Evolutionary conservation across 192 early-diverging fungal genomes (phyloP).

Genomic region (Cladochytrium replicatum): DNA sequence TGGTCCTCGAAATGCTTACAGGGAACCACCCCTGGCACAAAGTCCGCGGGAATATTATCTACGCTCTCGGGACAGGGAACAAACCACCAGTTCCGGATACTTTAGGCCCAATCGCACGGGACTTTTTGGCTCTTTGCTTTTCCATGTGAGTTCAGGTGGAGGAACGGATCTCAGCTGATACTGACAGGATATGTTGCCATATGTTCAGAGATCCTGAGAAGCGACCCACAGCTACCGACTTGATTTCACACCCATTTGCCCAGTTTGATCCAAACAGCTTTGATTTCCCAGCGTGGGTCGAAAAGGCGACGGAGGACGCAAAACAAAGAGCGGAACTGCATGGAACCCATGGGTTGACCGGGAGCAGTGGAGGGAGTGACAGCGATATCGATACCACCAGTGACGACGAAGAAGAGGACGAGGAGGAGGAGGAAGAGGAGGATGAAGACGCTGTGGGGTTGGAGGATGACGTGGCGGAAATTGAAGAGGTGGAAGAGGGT

Average conservation of each 20-base stretch:
- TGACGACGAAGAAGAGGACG: slow-evolving; percentile 5
- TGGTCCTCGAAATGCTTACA: slow-evolving; percentile 98
- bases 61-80: slow-evolving; percentile 64
- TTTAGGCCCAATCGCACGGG: slow-evolving; percentile 55
- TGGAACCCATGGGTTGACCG: background rate
- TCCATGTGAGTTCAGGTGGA: slow-evolving; percentile 41
- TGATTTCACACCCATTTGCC: slow-evolving; percentile 63
- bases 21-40: slow-evolving; percentile 75
- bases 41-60: slow-evolving; percentile 47
- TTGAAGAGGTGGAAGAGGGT: background rate
- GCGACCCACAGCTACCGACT: slow-evolving; percentile 65
- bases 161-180: background rate
- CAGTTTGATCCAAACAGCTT: slow-evolving; percentile 11
- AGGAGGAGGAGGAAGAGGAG: background rate
- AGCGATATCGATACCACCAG: background rate
- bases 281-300: slow-evolving; percentile 30
- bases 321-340: background rate
- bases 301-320: background rate
- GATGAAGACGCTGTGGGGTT: background rate
- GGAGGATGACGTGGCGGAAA: background rate
- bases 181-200: background rate
- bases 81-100: slow-evolving; percentile 71
- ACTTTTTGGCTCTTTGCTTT: slow-evolving; percentile 74
- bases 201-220: slow-evolving; percentile 53
- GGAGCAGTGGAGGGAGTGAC: slow-evolving; percentile 1